Base-by-base conservation (phyloP, 768 basidiomycete genomes). In the Kwoniella bestiolae region DNA sequence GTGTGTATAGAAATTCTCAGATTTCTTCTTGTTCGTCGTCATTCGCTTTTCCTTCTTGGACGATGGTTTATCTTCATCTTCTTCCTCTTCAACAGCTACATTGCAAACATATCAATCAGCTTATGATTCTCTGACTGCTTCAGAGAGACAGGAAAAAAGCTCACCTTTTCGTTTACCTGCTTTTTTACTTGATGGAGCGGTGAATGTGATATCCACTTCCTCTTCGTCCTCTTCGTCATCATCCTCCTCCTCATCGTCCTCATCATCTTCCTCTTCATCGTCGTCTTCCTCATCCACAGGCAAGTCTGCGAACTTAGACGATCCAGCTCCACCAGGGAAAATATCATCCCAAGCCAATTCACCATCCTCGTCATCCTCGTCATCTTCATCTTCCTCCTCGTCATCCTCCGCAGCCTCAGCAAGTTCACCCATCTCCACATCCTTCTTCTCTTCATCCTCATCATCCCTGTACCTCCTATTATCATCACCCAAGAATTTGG, bases 21-120 rank as follows among this genome's bases (percentile, higher is more conserved):
- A 87, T 82, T 91, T 93, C 84, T 88, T 89, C 92, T 99, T 99
- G 85, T 88, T 92, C 1, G 96, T 98, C 73, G 87, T 95, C 91
- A 95, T 91, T 18, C 95, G 90, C 28, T 85, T 79, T 70, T 86
- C 90, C 80, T 91, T 92, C 77, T 80, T 83, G 55, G 79, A 81
- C 16, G 77, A 59, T 32, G 71, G 55, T 57, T 83, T 86, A 8
- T 62, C 68, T 49, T 87, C 86, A 26, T 83, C 83, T 66, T 81
- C 79, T 38, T n/a, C n/a, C n/a, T 83, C 83, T 59, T 82, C 83
- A 18, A 56, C 55, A 55, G 51, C 66, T 66, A 61, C 61, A 47
- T 49, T 51, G n/a, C n/a, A n/a, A n/a, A n/a, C n/a, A n/a, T n/a
- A n/a, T n/a, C n/a, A n/a, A n/a, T 34, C 41, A 59, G 31, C 55